Evolutionary conservation across 2,329 filamentous ascomycete genomes (phyloP).

Genomic region (Botrytis elliptica): DNA sequence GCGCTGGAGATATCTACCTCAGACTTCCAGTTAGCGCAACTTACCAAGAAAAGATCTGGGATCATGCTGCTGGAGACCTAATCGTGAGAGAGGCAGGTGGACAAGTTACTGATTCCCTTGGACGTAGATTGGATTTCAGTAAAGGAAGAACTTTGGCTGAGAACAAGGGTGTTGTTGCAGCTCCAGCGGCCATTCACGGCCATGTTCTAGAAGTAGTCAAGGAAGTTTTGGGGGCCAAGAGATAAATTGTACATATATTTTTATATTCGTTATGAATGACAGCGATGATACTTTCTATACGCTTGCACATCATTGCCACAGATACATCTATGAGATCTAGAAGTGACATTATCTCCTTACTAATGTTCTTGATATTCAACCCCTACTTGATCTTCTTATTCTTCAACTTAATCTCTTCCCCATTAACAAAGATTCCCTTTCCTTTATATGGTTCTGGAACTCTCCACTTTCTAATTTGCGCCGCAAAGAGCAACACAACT

Average conservation of each 20-base stretch:
- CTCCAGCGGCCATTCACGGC: constrained; percentile 71
- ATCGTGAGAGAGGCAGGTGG: constrained; percentile 94
- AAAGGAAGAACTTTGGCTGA: constrained; percentile 79
- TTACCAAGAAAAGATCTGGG: constrained; percentile 99
- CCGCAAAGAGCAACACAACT: constrained; percentile 86
- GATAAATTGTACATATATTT: constrained; percentile 34
- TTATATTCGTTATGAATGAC: constrained; percentile 11
- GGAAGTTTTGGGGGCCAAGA: constrained; percentile 60
- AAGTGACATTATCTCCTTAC: constrained; percentile 33
- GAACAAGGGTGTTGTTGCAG: constrained; percentile 94
- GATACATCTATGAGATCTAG: constrained; percentile 20
- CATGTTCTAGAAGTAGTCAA: constrained; percentile 80
- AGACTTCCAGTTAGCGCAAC: constrained; percentile 79
- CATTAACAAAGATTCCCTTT: constrained; percentile 97
- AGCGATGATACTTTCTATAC: constrained; percentile 6
- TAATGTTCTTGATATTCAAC: constrained; percentile 19
- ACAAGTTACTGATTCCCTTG: constrained; percentile 83
- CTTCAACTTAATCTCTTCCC: constrained; percentile 97
- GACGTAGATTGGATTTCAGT: constrained; percentile 82
- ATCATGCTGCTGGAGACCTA: constrained; percentile 92
- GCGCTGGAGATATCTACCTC: constrained; percentile 92
- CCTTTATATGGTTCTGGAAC: constrained; percentile 97
- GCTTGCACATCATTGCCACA: constrained; percentile 17
- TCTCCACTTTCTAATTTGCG: constrained; percentile 83
- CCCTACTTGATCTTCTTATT: constrained; percentile 90